Conservation (phyloP, 768 basidiomycete genomes). For the Cantharellus cinnabarinus region DNA sequence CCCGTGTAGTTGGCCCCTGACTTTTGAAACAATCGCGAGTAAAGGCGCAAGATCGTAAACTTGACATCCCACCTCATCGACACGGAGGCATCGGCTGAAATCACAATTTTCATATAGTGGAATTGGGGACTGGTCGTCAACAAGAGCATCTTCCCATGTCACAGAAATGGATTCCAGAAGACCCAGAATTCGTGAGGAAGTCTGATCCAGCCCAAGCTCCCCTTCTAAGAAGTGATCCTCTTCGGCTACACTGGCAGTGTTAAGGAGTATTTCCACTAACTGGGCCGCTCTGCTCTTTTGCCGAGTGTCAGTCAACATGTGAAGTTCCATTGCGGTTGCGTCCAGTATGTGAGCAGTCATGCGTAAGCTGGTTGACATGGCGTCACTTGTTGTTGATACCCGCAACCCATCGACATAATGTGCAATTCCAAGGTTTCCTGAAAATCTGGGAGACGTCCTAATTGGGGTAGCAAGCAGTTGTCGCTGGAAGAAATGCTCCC, state of each 20-base stretch:
- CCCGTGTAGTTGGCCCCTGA: slow-evolving; percentile 39
- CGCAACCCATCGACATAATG: slow-evolving; percentile 53
- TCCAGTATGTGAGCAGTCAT: slow-evolving; percentile 73
- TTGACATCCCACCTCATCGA: slow-evolving; percentile 56
- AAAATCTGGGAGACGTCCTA: slow-evolving; percentile 26
- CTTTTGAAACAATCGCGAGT: slow-evolving; percentile 40
- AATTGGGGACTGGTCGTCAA: slow-evolving; percentile 39
- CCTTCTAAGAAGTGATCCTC: slow-evolving; percentile 23
- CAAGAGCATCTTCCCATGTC: slow-evolving; percentile 65
- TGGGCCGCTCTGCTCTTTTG: slow-evolving; percentile 54
- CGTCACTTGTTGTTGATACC: slow-evolving; percentile 43
- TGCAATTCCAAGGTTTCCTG: slow-evolving; percentile 33
- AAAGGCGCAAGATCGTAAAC: slow-evolving; percentile 59
- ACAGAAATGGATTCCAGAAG: slow-evolving; percentile 72
- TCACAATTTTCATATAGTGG: slow-evolving; percentile 34
- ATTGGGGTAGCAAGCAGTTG: slow-evolving; percentile 58
- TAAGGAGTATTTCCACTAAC: slow-evolving; percentile 66
- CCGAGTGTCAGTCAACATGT: slow-evolving; percentile 59
- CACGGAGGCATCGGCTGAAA: slow-evolving; percentile 45
- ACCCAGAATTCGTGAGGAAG: slow-evolving; percentile 70
- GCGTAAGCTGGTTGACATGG: slow-evolving; percentile 56
- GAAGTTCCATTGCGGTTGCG: slow-evolving; percentile 70
- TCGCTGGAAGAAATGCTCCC: slow-evolving; percentile 74
- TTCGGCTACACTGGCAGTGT: slow-evolving; percentile 22
- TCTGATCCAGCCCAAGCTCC: slow-evolving; percentile 27